Conservation (phyloP, 1,284 basidiomycete genomes). For the Irpex rosettiformis region DNA sequence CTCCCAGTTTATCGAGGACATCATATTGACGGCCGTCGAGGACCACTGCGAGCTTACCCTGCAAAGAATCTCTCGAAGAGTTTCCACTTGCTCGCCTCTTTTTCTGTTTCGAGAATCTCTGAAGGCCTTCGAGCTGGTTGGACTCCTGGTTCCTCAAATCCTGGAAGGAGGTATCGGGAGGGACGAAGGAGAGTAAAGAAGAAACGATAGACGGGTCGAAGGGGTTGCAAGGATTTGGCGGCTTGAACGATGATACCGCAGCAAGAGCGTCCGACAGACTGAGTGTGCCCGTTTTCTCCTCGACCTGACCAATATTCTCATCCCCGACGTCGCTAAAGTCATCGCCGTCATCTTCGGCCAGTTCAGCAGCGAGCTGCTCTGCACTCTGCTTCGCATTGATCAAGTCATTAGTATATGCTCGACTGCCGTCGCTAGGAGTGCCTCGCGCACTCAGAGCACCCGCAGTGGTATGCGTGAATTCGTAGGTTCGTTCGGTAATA, state of each 20-base stretch:
- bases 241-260: slow-evolving; percentile 57
- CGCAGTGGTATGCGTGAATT: slow-evolving; percentile 57
- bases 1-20: slow-evolving; percentile 87
- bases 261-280: slow-evolving; percentile 63
- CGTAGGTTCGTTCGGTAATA: slow-evolving; percentile 89
- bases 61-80: slow-evolving; percentile 32
- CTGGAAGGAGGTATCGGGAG: slow-evolving; percentile 61
- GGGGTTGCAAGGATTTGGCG: slow-evolving; percentile 89
- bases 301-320: slow-evolving; percentile 27
- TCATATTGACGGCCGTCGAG: slow-evolving; percentile 64
- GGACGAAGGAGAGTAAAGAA: slow-evolving; percentile 65
- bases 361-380: slow-evolving; percentile 13
- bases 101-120: slow-evolving; percentile 59
- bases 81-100: slow-evolving; percentile 46
- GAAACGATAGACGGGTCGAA: slow-evolving; percentile 69
- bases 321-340: slow-evolving; percentile 26
- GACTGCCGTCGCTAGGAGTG: slow-evolving; percentile 1
- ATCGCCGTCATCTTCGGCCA: slow-evolving; percentile 9
- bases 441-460: slow-evolving; percentile 16
- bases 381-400: slow-evolving; percentile 6
- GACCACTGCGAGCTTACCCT: slow-evolving; percentile 41
- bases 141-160: slow-evolving; percentile 58
- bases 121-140: slow-evolving; percentile 61
- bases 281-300: slow-evolving; percentile 57
- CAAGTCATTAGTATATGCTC: not conserved